Evolutionary conservation across 495 filamentous ascomycete species (phyloP), one percentile per base, ranked within the genome.

Genomic region (Aspergillus panamensis): DNA sequence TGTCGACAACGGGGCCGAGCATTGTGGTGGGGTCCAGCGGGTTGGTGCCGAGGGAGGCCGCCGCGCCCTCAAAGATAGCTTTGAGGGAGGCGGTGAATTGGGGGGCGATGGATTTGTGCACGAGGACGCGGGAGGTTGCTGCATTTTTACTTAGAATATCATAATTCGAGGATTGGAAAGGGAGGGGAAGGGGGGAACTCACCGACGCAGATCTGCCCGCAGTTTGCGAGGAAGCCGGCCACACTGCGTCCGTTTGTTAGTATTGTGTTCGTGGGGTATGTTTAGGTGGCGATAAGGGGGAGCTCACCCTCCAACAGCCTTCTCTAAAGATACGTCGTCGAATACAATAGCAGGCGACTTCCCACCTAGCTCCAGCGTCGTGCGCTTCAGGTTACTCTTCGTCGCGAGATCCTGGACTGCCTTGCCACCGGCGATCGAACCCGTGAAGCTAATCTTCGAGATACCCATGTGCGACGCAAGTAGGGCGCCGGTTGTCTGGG

Each of bases 401-500:
- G 71, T 71, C 6, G 78, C 64, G 1, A 52, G 47, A 32, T 44
- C 48, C 30, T 62, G 58, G 13, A 69, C 59, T 0, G 50, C 42
- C 30, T 51, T 47, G 3, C 64, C 66, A 3, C 62, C 59, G 1
- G 50, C 17, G 1, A 59, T 32, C 1, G 56, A 60, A 0, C 69
- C 66, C 3, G 66, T 69, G 44, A 69, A 69, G 10, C 50, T 62
- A 17, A 70, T 53, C 21, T 56, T 57, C 2, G 55, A n/a, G 3
- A 68, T 49, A 9, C 45, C 31, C 58, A 58, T 58, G 29, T 68
- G 66, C 2, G 14, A 2, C 12, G 66, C 56, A 0, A 68, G 43
- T 1, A 49, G 6, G 0, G 58, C 90, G 1, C 89, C 87, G 10
- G 82, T 84, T 48, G 71, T 79, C 51, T 87, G 87, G 66, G 86